Evolutionary conservation across 495 filamentous ascomycete species (phyloP).

Genomic region (Aspergillus hancockii): DNA sequence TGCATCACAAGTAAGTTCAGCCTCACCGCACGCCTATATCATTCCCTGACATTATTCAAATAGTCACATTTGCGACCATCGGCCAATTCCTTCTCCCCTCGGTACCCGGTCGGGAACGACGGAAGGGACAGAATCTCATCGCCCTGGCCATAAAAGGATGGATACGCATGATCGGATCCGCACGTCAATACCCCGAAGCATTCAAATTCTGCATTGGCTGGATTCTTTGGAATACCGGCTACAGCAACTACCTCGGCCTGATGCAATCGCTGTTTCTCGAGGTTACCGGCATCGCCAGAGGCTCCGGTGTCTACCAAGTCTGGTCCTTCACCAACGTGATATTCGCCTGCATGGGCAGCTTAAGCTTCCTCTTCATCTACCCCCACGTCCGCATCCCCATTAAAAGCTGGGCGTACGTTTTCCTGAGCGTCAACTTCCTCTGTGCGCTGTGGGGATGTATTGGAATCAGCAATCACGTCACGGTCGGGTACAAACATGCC

Average conservation of each 20-base stretch:
- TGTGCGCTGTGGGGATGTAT: background rate
- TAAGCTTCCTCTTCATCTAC: background rate
- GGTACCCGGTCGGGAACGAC: background rate
- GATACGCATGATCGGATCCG: background rate
- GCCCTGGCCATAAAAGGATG: background rate
- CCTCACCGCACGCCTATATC: background rate
- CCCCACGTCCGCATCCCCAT: background rate
- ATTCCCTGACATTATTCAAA: background rate
- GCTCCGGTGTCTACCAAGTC: background rate
- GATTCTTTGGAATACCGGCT: background rate
- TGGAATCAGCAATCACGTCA: background rate
- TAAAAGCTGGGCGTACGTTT: background rate
- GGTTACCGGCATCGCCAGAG: background rate
- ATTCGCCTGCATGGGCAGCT: background rate
- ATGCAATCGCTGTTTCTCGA: background rate
- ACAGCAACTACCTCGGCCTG: background rate
- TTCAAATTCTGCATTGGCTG: slow-evolving; percentile 1
- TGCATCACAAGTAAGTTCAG: background rate
- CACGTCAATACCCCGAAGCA: background rate
- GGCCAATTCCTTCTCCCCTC: background rate
- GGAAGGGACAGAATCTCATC: background rate
- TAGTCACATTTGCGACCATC: background rate
- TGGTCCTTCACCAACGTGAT: background rate
- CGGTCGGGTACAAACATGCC: background rate
- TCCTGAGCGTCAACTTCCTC: background rate